Evolutionary conservation across 495 filamentous ascomycete genomes (phyloP).

Genomic region (Cladorrhinum samala): DNA sequence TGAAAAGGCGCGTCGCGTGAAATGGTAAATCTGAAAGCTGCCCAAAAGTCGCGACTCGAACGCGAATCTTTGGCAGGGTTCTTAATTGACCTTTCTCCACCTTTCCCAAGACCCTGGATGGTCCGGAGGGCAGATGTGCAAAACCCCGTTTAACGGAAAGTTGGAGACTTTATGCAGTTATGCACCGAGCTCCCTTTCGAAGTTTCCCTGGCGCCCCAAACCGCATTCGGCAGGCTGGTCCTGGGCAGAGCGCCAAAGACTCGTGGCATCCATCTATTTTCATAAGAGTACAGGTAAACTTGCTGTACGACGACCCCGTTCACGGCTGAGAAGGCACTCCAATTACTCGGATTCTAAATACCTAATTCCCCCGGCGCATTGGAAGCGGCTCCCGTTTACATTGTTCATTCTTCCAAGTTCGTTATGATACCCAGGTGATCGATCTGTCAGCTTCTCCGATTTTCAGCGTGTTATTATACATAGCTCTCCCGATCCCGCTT

Average conservation of each 20-base stretch:
- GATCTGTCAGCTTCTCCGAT: constrained; percentile 1
- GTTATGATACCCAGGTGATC: constrained; percentile 32
- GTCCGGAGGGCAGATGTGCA: no score
- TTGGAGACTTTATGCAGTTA: constrained; percentile 4
- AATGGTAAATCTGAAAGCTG: constrained; percentile 2
- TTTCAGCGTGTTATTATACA: background rate
- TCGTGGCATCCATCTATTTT: background rate
- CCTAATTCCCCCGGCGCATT: background rate
- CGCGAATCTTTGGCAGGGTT: constrained; percentile 23
- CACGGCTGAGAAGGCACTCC: background rate
- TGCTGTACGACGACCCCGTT: background rate
- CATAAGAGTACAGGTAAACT: no score
- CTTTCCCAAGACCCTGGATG: background rate
- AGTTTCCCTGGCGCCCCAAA: background rate
- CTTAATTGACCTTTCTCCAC: constrained; percentile 17
- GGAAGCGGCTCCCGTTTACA: background rate
- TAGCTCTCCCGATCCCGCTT: background rate
- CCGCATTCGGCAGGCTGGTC: constrained; percentile 11
- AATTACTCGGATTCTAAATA: background rate
- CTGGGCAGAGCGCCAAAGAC: constrained; percentile 4
- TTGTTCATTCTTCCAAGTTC: background rate
- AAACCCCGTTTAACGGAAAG: background rate
- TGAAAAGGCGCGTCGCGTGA: constrained; percentile 22
- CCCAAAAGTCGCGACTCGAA: constrained; percentile 15
- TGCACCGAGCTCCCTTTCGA: background rate